phyloP scores from a whole-genome alignment of 495 filamentous ascomycete species.

The Ascobolus immersus region DNA sequence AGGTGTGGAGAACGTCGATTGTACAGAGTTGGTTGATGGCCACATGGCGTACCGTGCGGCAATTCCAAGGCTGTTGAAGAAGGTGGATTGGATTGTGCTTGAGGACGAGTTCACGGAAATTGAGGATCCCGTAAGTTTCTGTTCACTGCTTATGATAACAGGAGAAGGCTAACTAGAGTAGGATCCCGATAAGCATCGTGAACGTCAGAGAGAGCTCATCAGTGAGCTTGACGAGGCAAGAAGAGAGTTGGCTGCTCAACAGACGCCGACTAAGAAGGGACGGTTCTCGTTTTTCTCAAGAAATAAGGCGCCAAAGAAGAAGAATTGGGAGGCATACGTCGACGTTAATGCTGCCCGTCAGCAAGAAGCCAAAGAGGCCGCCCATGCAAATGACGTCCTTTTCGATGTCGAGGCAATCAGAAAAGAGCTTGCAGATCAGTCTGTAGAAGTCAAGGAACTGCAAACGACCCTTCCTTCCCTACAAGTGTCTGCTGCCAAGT shows the following conservation, averaged over 20 bases:
- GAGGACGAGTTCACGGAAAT: slow-evolving; percentile 92
- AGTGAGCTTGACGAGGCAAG: slow-evolving; percentile 88
- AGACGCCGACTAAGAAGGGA: slow-evolving; percentile 38
- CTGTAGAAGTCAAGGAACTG: no score
- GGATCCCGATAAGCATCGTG: slow-evolving; percentile 74
- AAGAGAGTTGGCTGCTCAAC: slow-evolving; percentile 58
- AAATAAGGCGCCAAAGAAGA: slow-evolving; percentile 51
- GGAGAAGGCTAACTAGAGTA: no score
- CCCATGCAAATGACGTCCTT: slow-evolving; percentile 33
- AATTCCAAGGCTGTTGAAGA: slow-evolving; percentile 65
- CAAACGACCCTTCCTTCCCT: no score
- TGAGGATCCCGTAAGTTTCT: slow-evolving; percentile 45
- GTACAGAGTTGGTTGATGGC: slow-evolving; percentile 63
- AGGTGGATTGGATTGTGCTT: slow-evolving; percentile 70
- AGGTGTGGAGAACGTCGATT: slow-evolving; percentile 71
- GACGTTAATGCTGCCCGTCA: slow-evolving; percentile 19
- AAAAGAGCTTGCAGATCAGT: slow-evolving; percentile 40
- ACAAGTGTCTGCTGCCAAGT: no score
- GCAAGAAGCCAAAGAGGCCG: slow-evolving; percentile 19
- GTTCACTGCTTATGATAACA: no score
- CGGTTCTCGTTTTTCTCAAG: slow-evolving; percentile 56
- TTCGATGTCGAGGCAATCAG: slow-evolving; percentile 94
- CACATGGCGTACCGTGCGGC: slow-evolving; percentile 91
- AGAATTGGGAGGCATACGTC: slow-evolving; percentile 90
- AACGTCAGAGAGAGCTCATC: slow-evolving; percentile 78